Percentiles rank a stretch among this genome's conserved stretches.
Evolutionary conservation across 2,329 filamentous ascomycete genomes (phyloP).

Genomic region (Xylariaceae sp.): DNA sequence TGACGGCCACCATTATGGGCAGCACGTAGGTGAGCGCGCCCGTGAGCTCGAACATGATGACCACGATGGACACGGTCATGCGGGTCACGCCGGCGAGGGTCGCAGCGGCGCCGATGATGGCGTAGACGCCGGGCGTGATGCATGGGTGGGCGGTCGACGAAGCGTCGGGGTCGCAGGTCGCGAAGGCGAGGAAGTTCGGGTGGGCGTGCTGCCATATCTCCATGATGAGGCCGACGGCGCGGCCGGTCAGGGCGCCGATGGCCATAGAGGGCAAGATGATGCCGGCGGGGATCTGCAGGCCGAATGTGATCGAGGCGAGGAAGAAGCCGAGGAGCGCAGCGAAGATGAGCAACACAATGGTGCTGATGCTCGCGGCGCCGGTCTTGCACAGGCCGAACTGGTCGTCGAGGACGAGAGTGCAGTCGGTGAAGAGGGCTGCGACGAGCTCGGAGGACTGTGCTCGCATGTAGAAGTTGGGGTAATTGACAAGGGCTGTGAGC

Average conservation of each 20-base stretch:
- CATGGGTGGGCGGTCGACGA: conserved; percentile 50
- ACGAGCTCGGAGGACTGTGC: conserved; percentile 89
- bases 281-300: conserved; percentile 88
- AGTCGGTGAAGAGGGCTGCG: conserved; percentile 88
- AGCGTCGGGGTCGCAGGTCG: conserved; percentile 76
- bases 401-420: conserved; percentile 75
- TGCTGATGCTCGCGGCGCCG: conserved; percentile 74
- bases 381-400: conserved; percentile 87
- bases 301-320: conserved; percentile 84
- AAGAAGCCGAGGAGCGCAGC: conserved; percentile 81
- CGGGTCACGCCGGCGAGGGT: conserved; percentile 91
- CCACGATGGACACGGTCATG: conserved; percentile 97
- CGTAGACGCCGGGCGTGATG: conserved; percentile 91
- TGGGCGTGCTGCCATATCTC: conserved; percentile 81
- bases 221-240: conserved; percentile 83
- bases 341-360: conserved; percentile 76
- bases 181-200: conserved; percentile 73
- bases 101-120: conserved; percentile 91
- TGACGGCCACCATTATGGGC: conserved; percentile 98
- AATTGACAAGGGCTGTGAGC: conserved; percentile 85
- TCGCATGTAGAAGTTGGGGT: conserved; percentile 94
- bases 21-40: conserved; percentile 94
- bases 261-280: conserved; percentile 96
- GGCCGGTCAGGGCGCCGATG: conserved; percentile 85
- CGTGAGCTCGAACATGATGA: conserved; percentile 99